Evolutionary conservation across 2,329 filamentous ascomycete genomes (phyloP), one percentile per base, ranked within the genome.

Genomic region (Dothistroma pini): DNA sequence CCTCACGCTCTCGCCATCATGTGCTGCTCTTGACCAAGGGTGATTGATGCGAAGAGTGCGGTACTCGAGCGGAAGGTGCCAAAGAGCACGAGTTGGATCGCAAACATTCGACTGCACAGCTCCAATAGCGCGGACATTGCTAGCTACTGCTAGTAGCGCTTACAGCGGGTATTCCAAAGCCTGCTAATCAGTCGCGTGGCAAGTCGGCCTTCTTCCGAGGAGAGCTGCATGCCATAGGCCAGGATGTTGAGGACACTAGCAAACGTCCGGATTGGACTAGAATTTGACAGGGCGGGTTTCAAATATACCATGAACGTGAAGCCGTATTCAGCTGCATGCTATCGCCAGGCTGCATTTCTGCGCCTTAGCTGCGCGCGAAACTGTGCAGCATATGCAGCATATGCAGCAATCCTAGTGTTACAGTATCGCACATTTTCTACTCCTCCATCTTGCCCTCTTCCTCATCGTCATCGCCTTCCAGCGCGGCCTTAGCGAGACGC

Each of bases 401-500:
- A 19, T 44, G 41, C 41, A 44, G 41, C 41, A n/a, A 19, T 8
- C 10, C 52, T 56, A 60, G 59, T 61, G 60, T 64, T 64, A 63
- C 64, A 66, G 32, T 60, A 54, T 50, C 56, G 57, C 35, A 53
- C 54, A 35, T 34, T 31, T 49, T 62, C 59, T 67, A 64, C 62
- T 68, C 66, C 62, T 66, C 64, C 66, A 66, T 68, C 60, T 66
- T 66, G 52, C 59, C 60, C 32, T 65, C 63, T 52, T 68, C 66
- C 47, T 88, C 86, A 61, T 89, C 88, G 64, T 96, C 93, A 25
- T 96, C 91, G 31, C 87, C 89, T 71, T 96, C 92, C 70, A 96
- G 81, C 57, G 90, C 86, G 78, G 91, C 92, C 86, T 95, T 96
- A 56, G 95, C 95, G 78, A 93, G 84, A 76, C 86, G 88, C 83